Base-by-base conservation (phyloP, 163 green algal species). In the Chlorella variabilis region DNA sequence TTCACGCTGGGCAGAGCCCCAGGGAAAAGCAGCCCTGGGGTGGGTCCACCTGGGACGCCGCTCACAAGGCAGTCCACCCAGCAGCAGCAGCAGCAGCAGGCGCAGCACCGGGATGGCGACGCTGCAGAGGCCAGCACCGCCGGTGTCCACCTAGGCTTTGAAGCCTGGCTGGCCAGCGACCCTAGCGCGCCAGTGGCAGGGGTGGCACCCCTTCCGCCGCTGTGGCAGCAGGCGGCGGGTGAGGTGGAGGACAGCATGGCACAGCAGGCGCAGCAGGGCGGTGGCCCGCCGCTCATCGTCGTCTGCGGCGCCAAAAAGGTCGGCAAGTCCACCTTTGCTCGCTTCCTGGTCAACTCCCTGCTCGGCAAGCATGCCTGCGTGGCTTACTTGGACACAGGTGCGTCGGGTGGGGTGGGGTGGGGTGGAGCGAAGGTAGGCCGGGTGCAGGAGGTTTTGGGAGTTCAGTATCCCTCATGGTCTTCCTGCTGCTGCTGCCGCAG, bases 281-380 rank as follows among this genome's bases (percentile, higher is more conserved):
- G 34, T 13, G 2, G 5, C 0, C 34, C 84, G 69, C n/a, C 80
- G 2, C 34, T 85, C 31, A 78, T 86, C 27, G 68, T 56, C 18
- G 77, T 89, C 2, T 66, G 68, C 31, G 85, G 85, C 20, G 9
- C 81, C 33, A 89, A 89, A 49, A 85, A 87, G 45, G 77, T 78
- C 27, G 95, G 95, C 75, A 98, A 98, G 88, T 97, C 93, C 2
- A 94, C 88, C 2, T 84, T 96, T 70, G 84, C 81, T 0, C 87
- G 95, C 7, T 75, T 94, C 25, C 82, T 96, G 34, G 84, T 90
- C 41, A 98, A 98, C 86, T 81, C 61, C 0, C 85, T 98, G 71
- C 88, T 97, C 31, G 85, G 87, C 68, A 42, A 25, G 8, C 80
- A 83, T 76, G 69, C 74, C 23, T 34, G 42, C 31, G 94, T 98